phyloP scores from a whole-genome alignment of 2,329 filamentous ascomycete species.

The Lasiodiplodia hormozganensis region DNA sequence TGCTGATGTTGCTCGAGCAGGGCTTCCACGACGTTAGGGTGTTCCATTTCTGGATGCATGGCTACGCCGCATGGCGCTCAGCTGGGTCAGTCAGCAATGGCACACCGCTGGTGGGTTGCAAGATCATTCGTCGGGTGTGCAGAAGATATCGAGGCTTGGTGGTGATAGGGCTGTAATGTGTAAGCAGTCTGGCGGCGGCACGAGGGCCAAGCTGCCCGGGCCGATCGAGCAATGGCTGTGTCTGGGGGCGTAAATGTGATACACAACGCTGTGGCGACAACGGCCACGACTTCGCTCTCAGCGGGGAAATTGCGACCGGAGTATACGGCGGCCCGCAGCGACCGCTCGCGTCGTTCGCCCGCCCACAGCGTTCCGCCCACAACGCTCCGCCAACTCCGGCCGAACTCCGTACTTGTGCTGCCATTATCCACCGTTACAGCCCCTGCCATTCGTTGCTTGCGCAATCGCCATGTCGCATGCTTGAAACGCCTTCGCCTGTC shows the following conservation, averaged over 20 bases:
- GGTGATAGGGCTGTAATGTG: conserved; percentile 7
- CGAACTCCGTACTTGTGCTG: neutral
- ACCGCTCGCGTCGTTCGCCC: neutral
- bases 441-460: neutral
- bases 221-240: conserved; percentile 2
- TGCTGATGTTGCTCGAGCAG: neutral
- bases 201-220: neutral
- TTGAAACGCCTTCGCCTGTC: neutral
- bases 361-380: neutral
- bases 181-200: neutral
- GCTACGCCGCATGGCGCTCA: conserved; percentile 3
- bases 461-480: neutral
- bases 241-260: neutral
- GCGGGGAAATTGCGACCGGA: neutral
- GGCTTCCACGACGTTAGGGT: neutral
- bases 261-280: neutral
- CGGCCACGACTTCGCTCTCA: conserved; percentile 2
- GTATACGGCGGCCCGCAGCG: conserved; percentile 7
- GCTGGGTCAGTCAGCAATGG: conserved; percentile 25
- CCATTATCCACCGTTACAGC: neutral
- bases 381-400: conserved; percentile 12
- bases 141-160: neutral
- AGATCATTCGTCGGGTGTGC: neutral
- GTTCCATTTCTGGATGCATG: conserved; percentile 9
- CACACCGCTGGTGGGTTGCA: conserved; percentile 7